A percentile compares a stretch with the other conserved stretches of the same genome.
Conservation (phyloP, 2,329 filamentous ascomycete species). For the Fusarium praegraminearum region DNA sequence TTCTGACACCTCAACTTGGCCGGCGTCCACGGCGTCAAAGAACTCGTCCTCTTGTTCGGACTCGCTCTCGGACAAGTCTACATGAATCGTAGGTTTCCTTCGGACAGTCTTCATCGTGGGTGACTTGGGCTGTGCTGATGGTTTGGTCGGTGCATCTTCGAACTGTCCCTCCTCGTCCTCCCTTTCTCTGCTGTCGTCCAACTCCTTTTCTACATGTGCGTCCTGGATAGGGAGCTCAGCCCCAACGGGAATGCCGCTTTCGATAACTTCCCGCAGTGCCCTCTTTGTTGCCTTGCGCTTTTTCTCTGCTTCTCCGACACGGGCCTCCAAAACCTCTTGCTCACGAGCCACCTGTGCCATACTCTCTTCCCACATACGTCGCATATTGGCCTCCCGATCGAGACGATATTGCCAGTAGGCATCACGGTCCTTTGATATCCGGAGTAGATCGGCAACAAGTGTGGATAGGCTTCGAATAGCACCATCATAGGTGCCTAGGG, state of each 20-base stretch:
- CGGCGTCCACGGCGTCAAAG: slow-evolving; percentile 95
- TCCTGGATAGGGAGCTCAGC: slow-evolving; percentile 47
- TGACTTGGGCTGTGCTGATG: slow-evolving; percentile 26
- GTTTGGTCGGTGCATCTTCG: slow-evolving; percentile 37
- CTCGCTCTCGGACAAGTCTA: slow-evolving; percentile 82
- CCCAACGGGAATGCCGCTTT: slow-evolving; percentile 58
- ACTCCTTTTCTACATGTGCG: slow-evolving; percentile 51
- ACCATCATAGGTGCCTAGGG: slow-evolving; percentile 86
- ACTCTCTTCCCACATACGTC: slow-evolving; percentile 98
- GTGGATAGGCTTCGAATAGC: slow-evolving; percentile 89
- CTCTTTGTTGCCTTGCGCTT: slow-evolving; percentile 92
- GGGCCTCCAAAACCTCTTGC: slow-evolving; percentile 89
- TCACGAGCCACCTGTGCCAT: slow-evolving; percentile 97
- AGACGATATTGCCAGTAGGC: slow-evolving; percentile 97
- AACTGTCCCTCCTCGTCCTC: slow-evolving; percentile 41
- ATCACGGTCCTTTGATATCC: slow-evolving; percentile 94
- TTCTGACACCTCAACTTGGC: slow-evolving; percentile 84
- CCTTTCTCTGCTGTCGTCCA: slow-evolving; percentile 39
- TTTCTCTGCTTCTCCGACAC: slow-evolving; percentile 88
- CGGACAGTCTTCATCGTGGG: slow-evolving; percentile 53
- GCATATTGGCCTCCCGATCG: slow-evolving; percentile 89
- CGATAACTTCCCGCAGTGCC: slow-evolving; percentile 86
- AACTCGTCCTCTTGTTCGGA: slow-evolving; percentile 92
- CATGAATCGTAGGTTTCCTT: slow-evolving; percentile 74
- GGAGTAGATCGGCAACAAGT: slow-evolving; percentile 85